phyloP scores from a whole-genome alignment of 2,329 filamentous ascomycete genomes.

The Verticillium nonalfalfae region DNA sequence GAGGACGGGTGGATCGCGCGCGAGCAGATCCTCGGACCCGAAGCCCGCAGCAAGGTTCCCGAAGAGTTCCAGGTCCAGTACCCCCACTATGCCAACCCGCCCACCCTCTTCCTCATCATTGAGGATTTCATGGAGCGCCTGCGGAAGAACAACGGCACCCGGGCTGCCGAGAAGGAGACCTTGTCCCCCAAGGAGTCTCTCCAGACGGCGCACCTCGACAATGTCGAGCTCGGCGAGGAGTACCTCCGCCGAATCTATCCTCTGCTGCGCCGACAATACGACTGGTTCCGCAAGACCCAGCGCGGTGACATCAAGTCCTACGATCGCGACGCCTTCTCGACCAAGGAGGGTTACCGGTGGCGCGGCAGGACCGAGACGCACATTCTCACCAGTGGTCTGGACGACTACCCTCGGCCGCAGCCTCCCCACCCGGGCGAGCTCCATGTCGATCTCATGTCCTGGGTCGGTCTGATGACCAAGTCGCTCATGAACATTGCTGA shows the following conservation, averaged over 20 bases:
- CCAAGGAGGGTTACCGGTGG: constrained; percentile 94
- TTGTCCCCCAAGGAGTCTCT: constrained; percentile 37
- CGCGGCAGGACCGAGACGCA: constrained; percentile 81
- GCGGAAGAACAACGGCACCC: constrained; percentile 45
- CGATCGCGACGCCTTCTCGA: constrained; percentile 80
- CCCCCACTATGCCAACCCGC: constrained; percentile 95
- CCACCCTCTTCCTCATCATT: constrained; percentile 85
- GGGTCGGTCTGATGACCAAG: constrained; percentile 94
- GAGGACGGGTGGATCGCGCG: constrained; percentile 96
- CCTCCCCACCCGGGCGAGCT: constrained; percentile 94
- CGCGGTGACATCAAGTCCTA: constrained; percentile 85
- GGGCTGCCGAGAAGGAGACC: constrained; percentile 33
- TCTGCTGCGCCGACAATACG: constrained; percentile 79
- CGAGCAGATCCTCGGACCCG: constrained; percentile 87
- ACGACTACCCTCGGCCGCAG: constrained; percentile 92
- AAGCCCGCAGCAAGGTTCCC: constrained; percentile 93
- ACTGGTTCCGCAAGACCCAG: constrained; percentile 94
- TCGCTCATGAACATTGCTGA: constrained; percentile 76
- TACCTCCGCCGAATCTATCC: constrained; percentile 79
- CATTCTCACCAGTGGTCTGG: constrained; percentile 86
- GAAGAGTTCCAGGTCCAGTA: constrained; percentile 91
- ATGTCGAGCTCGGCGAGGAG: constrained; percentile 58
- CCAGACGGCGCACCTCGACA: constrained; percentile 60
- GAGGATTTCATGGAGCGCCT: constrained; percentile 79
- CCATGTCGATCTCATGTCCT: constrained; percentile 89